These are phyloP conservation scores for Citropsis articulata DNA, from an alignment of 345 rosid genomes.

Conservation along the genomic window DNA sequence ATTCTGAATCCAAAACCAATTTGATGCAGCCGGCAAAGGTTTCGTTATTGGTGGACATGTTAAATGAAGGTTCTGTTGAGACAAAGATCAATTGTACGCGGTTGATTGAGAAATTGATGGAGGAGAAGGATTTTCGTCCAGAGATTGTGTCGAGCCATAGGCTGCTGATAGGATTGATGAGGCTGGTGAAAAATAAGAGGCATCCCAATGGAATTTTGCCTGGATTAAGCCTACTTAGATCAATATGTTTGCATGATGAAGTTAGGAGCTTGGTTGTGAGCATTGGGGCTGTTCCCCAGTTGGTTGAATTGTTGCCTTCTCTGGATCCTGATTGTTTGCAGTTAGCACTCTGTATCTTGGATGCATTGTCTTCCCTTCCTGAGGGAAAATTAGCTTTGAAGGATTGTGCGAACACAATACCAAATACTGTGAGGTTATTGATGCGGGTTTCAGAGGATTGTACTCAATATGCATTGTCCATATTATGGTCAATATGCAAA, in stretches of 20 bases:
- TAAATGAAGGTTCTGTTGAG: conserved; percentile 64
- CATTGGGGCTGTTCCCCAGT: conserved; percentile 54
- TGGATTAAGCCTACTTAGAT: conserved; percentile 49
- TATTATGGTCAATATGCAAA: conserved; percentile 63
- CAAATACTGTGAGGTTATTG: conserved; percentile 51
- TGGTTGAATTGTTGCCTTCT: conserved; percentile 53
- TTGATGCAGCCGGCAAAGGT: conserved; percentile 68
- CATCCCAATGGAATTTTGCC: conserved; percentile 42
- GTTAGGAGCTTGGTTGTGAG: conserved; percentile 44
- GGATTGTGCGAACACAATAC: conserved; percentile 48
- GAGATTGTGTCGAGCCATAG: conserved; percentile 56
- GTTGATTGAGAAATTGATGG: conserved; percentile 51
- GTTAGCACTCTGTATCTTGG: conserved; percentile 47
- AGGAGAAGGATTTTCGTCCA: conserved; percentile 46
- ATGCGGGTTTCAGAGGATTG: conserved; percentile 64
- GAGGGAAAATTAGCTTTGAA: conserved; percentile 55
- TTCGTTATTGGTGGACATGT: conserved; percentile 59
- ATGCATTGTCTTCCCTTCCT: conserved; percentile 36
- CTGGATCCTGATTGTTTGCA: conserved; percentile 51
- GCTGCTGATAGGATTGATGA: conserved; percentile 59
- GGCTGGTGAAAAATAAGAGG: conserved; percentile 60
- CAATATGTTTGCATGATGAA: conserved; percentile 43
- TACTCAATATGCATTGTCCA: conserved; percentile 54
- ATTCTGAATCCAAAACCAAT: conserved; percentile 44
- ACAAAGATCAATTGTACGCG: conserved; percentile 61